Evolutionary conservation across 2,329 filamentous ascomycete genomes (phyloP).

Genomic region (Aspergillus niger): DNA sequence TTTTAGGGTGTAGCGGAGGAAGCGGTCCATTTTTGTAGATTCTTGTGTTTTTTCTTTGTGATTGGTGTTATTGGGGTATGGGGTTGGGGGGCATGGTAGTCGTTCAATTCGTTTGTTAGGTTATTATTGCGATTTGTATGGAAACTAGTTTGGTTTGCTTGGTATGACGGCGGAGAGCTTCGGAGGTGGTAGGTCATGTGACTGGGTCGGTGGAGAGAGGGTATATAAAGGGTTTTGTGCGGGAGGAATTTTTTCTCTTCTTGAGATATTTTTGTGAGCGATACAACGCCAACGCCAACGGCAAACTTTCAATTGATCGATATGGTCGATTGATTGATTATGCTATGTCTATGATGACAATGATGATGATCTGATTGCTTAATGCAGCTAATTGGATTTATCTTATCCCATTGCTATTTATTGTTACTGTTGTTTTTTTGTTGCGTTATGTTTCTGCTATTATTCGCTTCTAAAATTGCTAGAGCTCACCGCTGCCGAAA

Average conservation of each 20-base stretch:
- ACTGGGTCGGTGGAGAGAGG: background rate
- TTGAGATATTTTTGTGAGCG: background rate
- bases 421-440: background rate
- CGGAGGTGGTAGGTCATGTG: background rate
- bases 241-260: slow-evolving; percentile 8
- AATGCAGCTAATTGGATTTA: slow-evolving; percentile 7
- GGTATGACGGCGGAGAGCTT: background rate
- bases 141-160: background rate
- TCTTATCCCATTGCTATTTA: background rate
- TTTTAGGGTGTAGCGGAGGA: slow-evolving; percentile 32
- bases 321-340: background rate
- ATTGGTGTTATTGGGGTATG: background rate
- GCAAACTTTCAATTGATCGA: background rate
- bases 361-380: slow-evolving; percentile 1
- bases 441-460: background rate
- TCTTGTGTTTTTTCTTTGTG: slow-evolving; percentile 3
- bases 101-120: background rate
- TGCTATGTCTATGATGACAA: background rate
- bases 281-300: background rate
- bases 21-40: slow-evolving; percentile 29
- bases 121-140: too few relatives aligned
- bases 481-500: slow-evolving; percentile 58
- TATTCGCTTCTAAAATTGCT: slow-evolving; percentile 53
- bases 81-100: background rate
- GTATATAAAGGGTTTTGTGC: slow-evolving; percentile 2